Evolutionary conservation across 495 filamentous ascomycete species (phyloP), one percentile per base, ranked within the genome.

Genomic region (Tuber borchii): DNA sequence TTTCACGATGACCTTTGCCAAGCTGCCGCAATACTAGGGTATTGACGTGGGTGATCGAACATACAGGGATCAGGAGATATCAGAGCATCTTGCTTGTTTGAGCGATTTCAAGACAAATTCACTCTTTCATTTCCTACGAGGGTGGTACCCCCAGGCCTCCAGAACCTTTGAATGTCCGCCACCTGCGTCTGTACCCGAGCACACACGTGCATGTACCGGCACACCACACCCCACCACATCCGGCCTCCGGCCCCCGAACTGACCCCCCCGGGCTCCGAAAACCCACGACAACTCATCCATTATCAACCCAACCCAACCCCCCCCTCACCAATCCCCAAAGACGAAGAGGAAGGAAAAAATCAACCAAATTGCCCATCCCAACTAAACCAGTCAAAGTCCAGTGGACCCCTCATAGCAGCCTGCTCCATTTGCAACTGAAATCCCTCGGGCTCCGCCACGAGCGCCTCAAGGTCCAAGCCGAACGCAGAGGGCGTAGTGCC

Each of bases 381-480:
- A 61, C 80, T 79, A 74, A 82, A 79, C 80, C 80, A 82, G 75
- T 82, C 80, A 73, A 82, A 82, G 46, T 81, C 80, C 56, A 82
- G 70, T 26, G 80, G 80, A 4, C 80, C 80, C 34, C 80, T 79
- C 69, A 77, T 51, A 20, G 70, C 76, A 19, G 80, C 80, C 70
- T 81, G 76, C 70, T 79, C 79, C 80, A 82, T 82, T 46, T 81
- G 79, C 70, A 78, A 73, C 70, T 81, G 79, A 39, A 82, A 82
- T 40, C 80, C 80, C n/a, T 74, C 76, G 17, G 80, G 80, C 48
- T 82, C 79, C 20, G 71, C 79, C 80, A 82, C 81, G 7, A 82
- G 46, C 45, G 80, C 42, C 48, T 79, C 71, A 19, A 82, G 22
- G 70, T 81, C 79, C 69, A 81, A 73, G 74, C 81, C 80, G 46